A percentile compares a stretch with the other conserved stretches of the same genome.
phyloP scores from a whole-genome alignment of 2,329 filamentous ascomycete genomes.

The Paraphaeosphaeria minitans region DNA sequence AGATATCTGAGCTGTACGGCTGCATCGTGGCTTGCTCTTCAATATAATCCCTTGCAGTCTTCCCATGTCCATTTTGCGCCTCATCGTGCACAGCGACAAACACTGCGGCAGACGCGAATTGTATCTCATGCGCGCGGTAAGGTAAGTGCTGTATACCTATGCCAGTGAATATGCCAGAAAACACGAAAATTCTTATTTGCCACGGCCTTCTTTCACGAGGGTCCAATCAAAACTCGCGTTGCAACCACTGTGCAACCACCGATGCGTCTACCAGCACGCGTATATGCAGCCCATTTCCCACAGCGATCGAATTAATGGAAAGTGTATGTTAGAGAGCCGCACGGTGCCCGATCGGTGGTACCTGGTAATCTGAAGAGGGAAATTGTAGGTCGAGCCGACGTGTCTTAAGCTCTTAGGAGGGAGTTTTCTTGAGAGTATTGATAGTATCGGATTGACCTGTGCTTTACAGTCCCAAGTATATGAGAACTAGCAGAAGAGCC shows the following conservation, averaged over 20 bases:
- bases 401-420: not conserved
- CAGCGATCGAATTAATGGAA: not conserved
- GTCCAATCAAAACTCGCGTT: not conserved
- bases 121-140: not conserved
- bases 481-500: not conserved
- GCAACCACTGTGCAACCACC: not conserved
- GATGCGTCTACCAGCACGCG: not conserved
- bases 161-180: not conserved
- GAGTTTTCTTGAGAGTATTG: not conserved
- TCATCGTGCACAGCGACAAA: not conserved
- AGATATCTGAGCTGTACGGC: not conserved
- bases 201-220: not conserved
- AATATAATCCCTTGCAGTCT: not conserved
- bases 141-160: not conserved
- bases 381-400: not conserved
- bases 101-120: not conserved
- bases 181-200: not conserved
- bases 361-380: not conserved
- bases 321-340: not conserved
- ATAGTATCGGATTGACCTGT: not conserved
- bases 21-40: not conserved
- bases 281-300: not conserved
- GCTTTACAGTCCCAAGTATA: not conserved
- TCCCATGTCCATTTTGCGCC: not conserved
- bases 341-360: not conserved